A percentile compares a stretch with the other conserved stretches of the same genome.
Conservation (phyloP, 2,329 filamentous ascomycete species). For the Aspergillus sp. region DNA sequence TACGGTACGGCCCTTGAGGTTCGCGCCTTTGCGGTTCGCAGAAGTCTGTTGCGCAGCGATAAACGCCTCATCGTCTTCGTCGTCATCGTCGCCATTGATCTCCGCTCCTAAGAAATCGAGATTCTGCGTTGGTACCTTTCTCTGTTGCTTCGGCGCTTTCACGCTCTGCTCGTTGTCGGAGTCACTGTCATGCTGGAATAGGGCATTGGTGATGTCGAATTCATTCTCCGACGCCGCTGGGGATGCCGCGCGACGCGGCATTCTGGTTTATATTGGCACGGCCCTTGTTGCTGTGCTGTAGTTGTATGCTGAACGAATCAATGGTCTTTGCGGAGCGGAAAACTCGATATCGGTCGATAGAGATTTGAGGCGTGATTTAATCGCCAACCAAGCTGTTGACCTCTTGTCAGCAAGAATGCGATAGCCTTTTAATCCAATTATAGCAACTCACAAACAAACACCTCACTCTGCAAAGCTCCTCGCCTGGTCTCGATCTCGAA, state of each 20-base stretch:
- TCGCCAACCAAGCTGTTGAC: too few species aligned
- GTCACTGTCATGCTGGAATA: constrained; percentile 57
- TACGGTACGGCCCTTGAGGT: constrained; percentile 73
- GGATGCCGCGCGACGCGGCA: constrained; percentile 68
- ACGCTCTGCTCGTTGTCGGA: constrained; percentile 36
- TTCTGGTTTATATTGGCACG: constrained; percentile 33
- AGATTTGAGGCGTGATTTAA: neutral
- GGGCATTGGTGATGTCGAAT: constrained; percentile 75
- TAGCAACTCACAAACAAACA: neutral
- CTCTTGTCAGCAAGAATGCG: neutral
- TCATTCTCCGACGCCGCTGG: constrained; percentile 83
- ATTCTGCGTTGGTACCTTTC: constrained; percentile 24
- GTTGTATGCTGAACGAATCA: neutral
- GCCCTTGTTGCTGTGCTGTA: neutral
- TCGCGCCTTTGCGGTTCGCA: constrained; percentile 76
- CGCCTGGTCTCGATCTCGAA: neutral
- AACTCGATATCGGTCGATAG: neutral
- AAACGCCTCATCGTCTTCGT: constrained; percentile 68
- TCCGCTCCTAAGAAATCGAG: constrained; percentile 53
- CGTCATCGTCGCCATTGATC: constrained; percentile 46
- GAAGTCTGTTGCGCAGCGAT: constrained; percentile 83
- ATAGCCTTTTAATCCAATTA: neutral
- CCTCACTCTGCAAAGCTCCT: neutral
- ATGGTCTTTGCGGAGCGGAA: neutral
- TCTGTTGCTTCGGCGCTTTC: constrained; percentile 43